Percentiles rank a stretch among this genome's conserved stretches.
phyloP scores from a whole-genome alignment of 2,329 filamentous ascomycete genomes.

The Emericellopsis cladophorae region DNA sequence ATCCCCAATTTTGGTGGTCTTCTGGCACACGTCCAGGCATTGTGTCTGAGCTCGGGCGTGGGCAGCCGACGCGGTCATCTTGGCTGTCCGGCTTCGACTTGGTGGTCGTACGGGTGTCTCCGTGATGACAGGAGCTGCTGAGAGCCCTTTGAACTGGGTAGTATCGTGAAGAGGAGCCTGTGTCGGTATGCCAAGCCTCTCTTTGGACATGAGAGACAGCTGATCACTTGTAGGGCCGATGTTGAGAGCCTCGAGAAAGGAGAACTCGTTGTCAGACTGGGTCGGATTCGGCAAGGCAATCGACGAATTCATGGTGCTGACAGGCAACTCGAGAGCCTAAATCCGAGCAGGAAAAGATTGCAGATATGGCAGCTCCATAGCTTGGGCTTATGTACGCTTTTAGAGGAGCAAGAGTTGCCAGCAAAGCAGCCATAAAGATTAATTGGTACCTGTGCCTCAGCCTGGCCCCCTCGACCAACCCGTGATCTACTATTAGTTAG shows the following conservation, averaged over 20 bases:
- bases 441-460: no score
- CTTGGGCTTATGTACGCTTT: no score
- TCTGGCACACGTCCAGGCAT: conserved; percentile 34
- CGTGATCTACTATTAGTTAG: no score
- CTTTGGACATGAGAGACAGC: conserved; percentile 13
- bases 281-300: neutral
- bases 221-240: conserved; percentile 11
- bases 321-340: neutral
- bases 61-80: neutral
- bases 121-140: no score
- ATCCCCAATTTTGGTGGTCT: conserved; percentile 47
- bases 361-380: no score
- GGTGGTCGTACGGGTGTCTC: no score
- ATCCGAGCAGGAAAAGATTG: no score
- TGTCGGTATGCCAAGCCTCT: conserved; percentile 8
- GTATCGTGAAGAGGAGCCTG: conserved; percentile 1
- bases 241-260: conserved; percentile 16
- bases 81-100: neutral
- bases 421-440: no score
- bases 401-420: no score
- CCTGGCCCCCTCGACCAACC: no score
- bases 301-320: neutral
- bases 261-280: conserved; percentile 10
- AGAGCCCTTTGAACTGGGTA: neutral
- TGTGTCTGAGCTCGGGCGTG: conserved; percentile 14